Evolutionary conservation across 108 stramenopile species (phyloP).

Genomic region (Conticribra guillardii): DNA sequence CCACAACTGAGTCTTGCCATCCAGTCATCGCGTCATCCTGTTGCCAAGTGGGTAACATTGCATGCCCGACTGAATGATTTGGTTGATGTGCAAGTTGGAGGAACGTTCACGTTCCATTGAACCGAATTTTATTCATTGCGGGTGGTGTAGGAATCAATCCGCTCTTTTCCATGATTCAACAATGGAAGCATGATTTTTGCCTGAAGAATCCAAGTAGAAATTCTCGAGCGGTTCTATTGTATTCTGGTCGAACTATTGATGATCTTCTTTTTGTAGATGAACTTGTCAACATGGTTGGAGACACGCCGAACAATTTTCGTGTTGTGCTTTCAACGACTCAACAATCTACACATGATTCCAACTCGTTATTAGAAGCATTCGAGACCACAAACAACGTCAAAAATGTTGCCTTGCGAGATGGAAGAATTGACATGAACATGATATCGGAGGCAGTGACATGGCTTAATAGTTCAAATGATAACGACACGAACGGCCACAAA

Average conservation of each 20-base stretch:
- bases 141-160: slow-evolving; percentile 37
- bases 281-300: slow-evolving; percentile 2
- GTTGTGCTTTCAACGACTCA: slow-evolving; percentile 23
- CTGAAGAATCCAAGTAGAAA: background rate
- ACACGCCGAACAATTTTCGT: background rate
- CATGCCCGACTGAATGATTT: slow-evolving; percentile 6
- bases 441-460: slow-evolving; percentile 12
- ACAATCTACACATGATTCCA: background rate
- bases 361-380: background rate
- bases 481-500: background rate
- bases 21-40: slow-evolving; percentile 16
- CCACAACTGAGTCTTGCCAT: slow-evolving; percentile 17
- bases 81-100: slow-evolving; percentile 20
- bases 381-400: background rate
- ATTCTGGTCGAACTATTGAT: no score
- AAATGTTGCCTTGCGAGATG: background rate
- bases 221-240: slow-evolving; percentile 20
- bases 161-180: slow-evolving; percentile 28
- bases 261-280: no score
- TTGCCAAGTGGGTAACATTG: slow-evolving; percentile 9
- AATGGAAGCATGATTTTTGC: slow-evolving; percentile 13
- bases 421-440: slow-evolving; percentile 13
- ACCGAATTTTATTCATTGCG: slow-evolving; percentile 18
- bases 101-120: slow-evolving; percentile 6
- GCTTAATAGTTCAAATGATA: background rate